Conservation (phyloP, 352 stramenopile genomes). For the Pythium pyrilobum region DNA sequence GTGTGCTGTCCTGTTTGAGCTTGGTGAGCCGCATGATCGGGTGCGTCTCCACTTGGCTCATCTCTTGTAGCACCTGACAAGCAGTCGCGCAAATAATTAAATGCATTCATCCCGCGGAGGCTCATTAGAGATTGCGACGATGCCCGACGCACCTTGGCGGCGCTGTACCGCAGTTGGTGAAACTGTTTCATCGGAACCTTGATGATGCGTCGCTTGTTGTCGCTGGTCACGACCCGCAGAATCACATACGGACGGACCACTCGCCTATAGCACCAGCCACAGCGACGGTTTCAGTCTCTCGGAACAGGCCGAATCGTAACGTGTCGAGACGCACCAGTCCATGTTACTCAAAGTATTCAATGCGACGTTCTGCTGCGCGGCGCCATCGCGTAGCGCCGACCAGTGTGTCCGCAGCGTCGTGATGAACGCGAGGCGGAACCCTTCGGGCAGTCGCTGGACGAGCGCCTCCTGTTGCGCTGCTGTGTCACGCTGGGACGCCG, state of each 20-base stretch:
- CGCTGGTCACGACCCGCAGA: conserved; percentile 48
- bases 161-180: conserved; percentile 71
- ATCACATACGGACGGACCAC: conserved; percentile 22
- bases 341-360: conserved; percentile 34
- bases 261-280: conserved; percentile 13
- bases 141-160: conserved; percentile 32
- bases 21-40: conserved; percentile 71
- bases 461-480: conserved; percentile 29
- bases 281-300: too few relatives aligned
- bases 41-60: conserved; percentile 64
- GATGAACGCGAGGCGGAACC: conserved; percentile 38
- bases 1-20: conserved; percentile 38
- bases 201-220: conserved; percentile 35
- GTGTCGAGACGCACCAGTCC: conserved; percentile 24
- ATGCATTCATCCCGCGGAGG: too few relatives aligned
- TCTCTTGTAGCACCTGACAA: conserved; percentile 56
- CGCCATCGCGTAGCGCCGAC: conserved; percentile 1
- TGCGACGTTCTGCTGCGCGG: not conserved
- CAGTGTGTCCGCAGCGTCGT: conserved; percentile 30
- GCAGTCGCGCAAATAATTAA: not conserved
- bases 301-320: not conserved
- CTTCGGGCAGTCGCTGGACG: conserved; percentile 30
- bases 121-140: not conserved
- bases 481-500: conserved; percentile 24
- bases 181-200: conserved; percentile 58